Evolutionary conservation across 2,329 filamentous ascomycete species (phyloP).

Genomic region (Eurotiales sp.): DNA sequence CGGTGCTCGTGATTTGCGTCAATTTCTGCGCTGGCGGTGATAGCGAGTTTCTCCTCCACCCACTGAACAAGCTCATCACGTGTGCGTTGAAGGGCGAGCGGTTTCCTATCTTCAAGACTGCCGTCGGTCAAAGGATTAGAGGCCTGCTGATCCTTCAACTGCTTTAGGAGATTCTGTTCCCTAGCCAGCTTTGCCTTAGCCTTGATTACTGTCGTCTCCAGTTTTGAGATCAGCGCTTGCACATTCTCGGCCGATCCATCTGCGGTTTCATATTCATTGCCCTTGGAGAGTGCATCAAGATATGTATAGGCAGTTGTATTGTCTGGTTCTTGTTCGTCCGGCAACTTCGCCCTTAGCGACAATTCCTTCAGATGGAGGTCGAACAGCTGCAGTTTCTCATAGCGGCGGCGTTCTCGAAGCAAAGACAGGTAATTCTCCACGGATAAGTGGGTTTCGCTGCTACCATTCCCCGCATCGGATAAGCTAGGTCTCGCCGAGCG

Average conservation of each 20-base stretch:
- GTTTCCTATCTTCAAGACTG: constrained; percentile 19
- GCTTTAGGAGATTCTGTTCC: constrained; percentile 33
- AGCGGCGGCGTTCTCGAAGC: constrained; percentile 44
- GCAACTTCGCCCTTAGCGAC: constrained; percentile 16
- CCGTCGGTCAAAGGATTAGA: constrained; percentile 1
- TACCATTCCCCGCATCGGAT: constrained; percentile 15
- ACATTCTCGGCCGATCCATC: constrained; percentile 20
- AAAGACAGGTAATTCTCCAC: constrained; percentile 42
- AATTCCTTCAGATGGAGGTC: constrained; percentile 44
- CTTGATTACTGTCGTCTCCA: constrained; percentile 37
- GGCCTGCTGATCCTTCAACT: constrained; percentile 25
- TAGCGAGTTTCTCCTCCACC: constrained; percentile 48
- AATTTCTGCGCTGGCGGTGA: constrained; percentile 28
- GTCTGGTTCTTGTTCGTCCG: neutral
- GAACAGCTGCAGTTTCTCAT: constrained; percentile 45
- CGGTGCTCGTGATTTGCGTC: constrained; percentile 21
- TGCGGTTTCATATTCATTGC: constrained; percentile 12
- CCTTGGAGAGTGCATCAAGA: constrained; percentile 13
- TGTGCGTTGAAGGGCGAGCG: constrained; percentile 41
- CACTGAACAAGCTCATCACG: constrained; percentile 49
- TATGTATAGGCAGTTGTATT: constrained; percentile 18
- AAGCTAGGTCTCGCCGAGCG: neutral
- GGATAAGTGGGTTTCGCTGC: constrained; percentile 13
- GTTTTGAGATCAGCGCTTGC: constrained; percentile 33
- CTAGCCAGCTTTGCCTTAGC: constrained; percentile 33